These are phyloP conservation scores for Furcasterigmium furcatum DNA, from an alignment of 2,329 filamentous ascomycete genomes.

Conservation along the genomic window DNA sequence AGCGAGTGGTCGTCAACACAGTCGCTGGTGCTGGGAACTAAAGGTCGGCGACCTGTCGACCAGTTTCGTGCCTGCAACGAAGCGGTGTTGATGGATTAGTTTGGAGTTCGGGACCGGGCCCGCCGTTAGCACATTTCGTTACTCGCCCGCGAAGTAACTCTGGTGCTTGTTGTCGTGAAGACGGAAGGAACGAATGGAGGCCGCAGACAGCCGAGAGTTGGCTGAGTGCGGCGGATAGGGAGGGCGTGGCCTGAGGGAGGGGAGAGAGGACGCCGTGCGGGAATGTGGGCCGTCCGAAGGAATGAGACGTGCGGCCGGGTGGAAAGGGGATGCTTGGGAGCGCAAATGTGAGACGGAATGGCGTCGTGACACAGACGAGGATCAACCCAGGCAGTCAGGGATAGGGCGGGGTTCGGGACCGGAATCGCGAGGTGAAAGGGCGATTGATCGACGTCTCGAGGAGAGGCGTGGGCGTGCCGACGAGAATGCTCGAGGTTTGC, in stretches of 20 bases:
- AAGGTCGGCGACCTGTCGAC: neutral
- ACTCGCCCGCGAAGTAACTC: conserved; percentile 47
- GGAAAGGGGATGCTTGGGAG: neutral
- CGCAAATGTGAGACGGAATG: conserved; percentile 3
- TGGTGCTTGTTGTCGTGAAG: conserved; percentile 24
- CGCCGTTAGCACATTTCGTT: conserved; percentile 41
- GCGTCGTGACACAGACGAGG: conserved; percentile 4
- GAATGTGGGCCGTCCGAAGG: conserved; percentile 2
- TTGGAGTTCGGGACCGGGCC: conserved; percentile 23
- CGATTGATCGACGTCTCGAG: neutral
- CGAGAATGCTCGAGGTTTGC: too few relatives aligned
- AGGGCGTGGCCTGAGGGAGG: neutral
- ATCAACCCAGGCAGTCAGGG: neutral
- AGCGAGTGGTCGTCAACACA: conserved; percentile 9
- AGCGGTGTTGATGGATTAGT: conserved; percentile 4
- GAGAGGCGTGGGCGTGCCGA: too few relatives aligned
- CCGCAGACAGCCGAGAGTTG: conserved; percentile 7
- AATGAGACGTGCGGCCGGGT: conserved; percentile 1
- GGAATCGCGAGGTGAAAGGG: neutral
- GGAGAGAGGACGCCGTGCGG: neutral
- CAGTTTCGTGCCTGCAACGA: neutral
- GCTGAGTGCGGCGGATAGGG: neutral
- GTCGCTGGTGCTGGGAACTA: conserved; percentile 1
- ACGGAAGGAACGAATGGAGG: conserved; percentile 9
- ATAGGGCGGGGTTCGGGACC: neutral